Conservation (phyloP, 306 rosid species). For the Hippophae rhamnoides region DNA sequence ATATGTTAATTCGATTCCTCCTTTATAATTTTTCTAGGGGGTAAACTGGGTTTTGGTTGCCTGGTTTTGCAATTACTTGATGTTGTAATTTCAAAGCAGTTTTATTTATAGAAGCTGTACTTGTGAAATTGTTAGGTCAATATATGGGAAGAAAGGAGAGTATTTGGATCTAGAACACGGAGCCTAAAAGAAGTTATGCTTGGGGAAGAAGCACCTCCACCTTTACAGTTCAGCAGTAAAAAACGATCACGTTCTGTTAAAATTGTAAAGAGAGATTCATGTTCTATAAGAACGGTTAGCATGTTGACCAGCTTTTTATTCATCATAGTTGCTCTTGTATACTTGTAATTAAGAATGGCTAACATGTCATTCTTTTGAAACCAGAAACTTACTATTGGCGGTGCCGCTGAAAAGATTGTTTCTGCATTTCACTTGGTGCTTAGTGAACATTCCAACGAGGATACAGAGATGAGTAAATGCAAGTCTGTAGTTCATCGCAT, state of each 20-base stretch:
- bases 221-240: conserved; percentile 53
- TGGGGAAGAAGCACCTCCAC: conserved; percentile 65
- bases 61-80: no score
- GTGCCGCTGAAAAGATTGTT: conserved; percentile 74
- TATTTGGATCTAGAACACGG: conserved; percentile 62
- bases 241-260: conserved; percentile 68
- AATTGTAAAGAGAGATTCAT: conserved; percentile 75
- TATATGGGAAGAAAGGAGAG: conserved; percentile 85
- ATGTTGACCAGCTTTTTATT: conserved; percentile 7
- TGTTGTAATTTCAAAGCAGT: background rate
- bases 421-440: conserved; percentile 79
- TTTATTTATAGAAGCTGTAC: conserved; percentile 9
- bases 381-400: conserved; percentile 83
- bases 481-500: conserved; percentile 59
- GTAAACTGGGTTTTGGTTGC: background rate
- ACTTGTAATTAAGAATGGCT: background rate
- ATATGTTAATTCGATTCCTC: background rate
- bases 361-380: conserved; percentile 14
- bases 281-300: conserved; percentile 76
- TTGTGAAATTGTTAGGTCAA: conserved; percentile 43
- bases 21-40: background rate
- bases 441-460: conserved; percentile 64
- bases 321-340: conserved; percentile 2
- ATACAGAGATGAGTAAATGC: conserved; percentile 75
- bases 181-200: conserved; percentile 74